Conservation (phyloP, 805 yeast species). For the Saccharomycopsis capsularis region DNA sequence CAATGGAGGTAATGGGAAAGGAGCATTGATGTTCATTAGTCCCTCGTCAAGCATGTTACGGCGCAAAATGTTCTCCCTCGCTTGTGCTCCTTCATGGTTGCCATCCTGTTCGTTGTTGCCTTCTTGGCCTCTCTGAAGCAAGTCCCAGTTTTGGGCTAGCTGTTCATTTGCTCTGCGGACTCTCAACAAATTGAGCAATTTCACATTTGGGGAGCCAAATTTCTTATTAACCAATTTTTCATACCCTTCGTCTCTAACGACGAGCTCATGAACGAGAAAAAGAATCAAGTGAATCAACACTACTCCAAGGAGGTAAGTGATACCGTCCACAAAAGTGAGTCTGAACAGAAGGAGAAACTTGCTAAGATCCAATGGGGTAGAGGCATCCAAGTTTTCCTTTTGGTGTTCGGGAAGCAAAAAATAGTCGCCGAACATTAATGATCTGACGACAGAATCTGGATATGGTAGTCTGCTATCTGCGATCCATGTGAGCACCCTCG, state of each 20-base stretch:
- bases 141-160: background rate
- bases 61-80: no score
- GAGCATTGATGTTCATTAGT: constrained; percentile 1
- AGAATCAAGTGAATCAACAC: constrained; percentile 39
- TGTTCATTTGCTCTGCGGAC: no score
- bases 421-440: constrained; percentile 36
- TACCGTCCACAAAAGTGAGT: constrained; percentile 21
- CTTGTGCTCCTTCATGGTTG: constrained; percentile 27
- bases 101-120: constrained; percentile 23
- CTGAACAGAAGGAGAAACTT: background rate
- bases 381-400: constrained; percentile 22
- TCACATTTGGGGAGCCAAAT: constrained; percentile 40
- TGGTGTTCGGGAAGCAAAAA: background rate
- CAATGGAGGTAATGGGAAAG: constrained; percentile 2
- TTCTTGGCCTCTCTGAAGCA: background rate
- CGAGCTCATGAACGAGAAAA: constrained; percentile 62
- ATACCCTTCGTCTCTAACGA: constrained; percentile 64
- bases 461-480: constrained; percentile 48
- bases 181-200: background rate
- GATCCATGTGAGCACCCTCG: constrained; percentile 48
- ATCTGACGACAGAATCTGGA: constrained; percentile 27
- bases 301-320: constrained; percentile 34
- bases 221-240: constrained; percentile 47
- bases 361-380: background rate
- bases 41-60: background rate